These are phyloP conservation scores for Saturnispora galanensis DNA, from an alignment of 805 yeast genomes.

Conservation along the genomic window DNA sequence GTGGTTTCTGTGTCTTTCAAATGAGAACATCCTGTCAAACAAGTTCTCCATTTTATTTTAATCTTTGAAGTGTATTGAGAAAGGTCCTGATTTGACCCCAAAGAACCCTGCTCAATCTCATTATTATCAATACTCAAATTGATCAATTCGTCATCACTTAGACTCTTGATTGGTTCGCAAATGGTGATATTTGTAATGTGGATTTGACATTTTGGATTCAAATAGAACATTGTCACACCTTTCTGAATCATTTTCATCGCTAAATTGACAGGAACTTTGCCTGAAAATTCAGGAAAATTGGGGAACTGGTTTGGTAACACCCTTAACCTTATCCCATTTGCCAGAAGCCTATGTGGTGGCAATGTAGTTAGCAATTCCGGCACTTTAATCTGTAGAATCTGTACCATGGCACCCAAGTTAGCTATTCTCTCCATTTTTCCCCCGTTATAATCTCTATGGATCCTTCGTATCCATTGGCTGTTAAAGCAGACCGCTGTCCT, in stretches of 20 bases:
- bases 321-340: constrained; percentile 40
- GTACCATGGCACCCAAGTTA: constrained; percentile 46
- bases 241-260: constrained; percentile 48
- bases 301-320: constrained; percentile 48
- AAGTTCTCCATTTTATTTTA: constrained; percentile 48
- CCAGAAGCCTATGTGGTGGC: constrained; percentile 35
- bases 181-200: constrained; percentile 38
- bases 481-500: too few species aligned
- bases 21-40: constrained; percentile 43
- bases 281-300: constrained; percentile 46
- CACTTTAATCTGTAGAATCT: constrained; percentile 35
- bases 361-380: constrained; percentile 41
- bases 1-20: constrained; percentile 23
- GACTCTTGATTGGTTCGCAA: constrained; percentile 22
- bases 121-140: constrained; percentile 19
- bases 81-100: constrained; percentile 13
- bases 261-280: constrained; percentile 45
- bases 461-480: neutral
- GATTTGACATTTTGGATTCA: constrained; percentile 41
- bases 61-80: constrained; percentile 39
- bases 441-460: constrained; percentile 3
- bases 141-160: constrained; percentile 20
- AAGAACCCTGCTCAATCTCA: constrained; percentile 11
- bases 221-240: constrained; percentile 43
- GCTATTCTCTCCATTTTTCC: constrained; percentile 29